Evolutionary conservation across 306 rosid species (phyloP).

Genomic region (Benincasa hispida): DNA sequence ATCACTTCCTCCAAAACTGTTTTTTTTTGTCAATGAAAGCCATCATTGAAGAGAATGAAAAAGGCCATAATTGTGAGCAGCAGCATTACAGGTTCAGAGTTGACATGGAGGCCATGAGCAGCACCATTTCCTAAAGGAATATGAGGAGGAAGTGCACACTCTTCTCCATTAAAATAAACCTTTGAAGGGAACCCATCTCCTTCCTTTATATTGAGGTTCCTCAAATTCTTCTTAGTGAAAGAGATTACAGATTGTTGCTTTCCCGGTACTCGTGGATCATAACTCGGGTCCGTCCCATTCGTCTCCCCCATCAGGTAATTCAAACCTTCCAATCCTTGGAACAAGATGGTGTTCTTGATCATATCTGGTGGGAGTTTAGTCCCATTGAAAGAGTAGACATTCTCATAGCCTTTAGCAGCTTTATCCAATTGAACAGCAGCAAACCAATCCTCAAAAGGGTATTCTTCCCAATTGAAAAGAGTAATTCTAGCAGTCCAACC

Average conservation of each 20-base stretch:
- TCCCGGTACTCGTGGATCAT: constrained; percentile 57
- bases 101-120: constrained; percentile 12
- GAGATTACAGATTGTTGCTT: constrained; percentile 74
- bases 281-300: constrained; percentile 20
- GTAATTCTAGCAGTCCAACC: constrained; percentile 91
- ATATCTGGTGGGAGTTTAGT: constrained; percentile 30
- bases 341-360: constrained; percentile 30
- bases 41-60: constrained; percentile 28
- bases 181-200: constrained; percentile 67
- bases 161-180: constrained; percentile 71
- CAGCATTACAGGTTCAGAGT: constrained; percentile 12
- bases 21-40: not conserved
- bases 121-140: constrained; percentile 23
- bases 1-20: not conserved
- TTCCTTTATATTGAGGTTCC: constrained; percentile 18
- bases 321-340: constrained; percentile 49
- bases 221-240: constrained; percentile 35
- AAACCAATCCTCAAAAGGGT: constrained; percentile 59
- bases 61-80: constrained; percentile 17
- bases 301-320: constrained; percentile 44
- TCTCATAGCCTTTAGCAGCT: constrained; percentile 30
- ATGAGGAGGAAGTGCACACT: constrained; percentile 48
- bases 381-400: constrained; percentile 68
- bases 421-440: constrained; percentile 35
- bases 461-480: constrained; percentile 55